A percentile compares a stretch with the other conserved stretches of the same genome.
Conservation (phyloP, 1,139 yeast genomes). For the Geotrichum cucujoidarum region DNA sequence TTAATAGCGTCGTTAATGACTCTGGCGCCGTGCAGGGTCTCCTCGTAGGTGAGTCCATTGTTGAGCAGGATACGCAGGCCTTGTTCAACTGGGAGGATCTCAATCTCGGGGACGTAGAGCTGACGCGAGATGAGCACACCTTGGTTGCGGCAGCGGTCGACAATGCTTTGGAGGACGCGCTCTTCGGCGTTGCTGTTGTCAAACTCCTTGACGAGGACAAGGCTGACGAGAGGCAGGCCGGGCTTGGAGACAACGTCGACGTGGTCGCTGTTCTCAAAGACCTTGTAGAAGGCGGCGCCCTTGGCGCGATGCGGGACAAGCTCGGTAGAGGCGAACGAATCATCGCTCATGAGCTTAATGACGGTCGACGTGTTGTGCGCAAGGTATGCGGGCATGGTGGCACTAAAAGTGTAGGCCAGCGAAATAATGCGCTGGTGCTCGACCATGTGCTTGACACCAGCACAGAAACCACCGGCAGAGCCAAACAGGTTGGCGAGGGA, state of each 20-base stretch:
- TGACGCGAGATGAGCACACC: constrained; percentile 66
- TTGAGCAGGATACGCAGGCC: constrained; percentile 61
- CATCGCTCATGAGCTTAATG: constrained; percentile 35
- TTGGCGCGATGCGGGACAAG: constrained; percentile 39
- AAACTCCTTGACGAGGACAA: constrained; percentile 40
- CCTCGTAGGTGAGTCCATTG: constrained; percentile 50
- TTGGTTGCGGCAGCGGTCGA: constrained; percentile 48
- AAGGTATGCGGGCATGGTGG: constrained; percentile 88
- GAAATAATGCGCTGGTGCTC: constrained; percentile 91
- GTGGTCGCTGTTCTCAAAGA: constrained; percentile 38
- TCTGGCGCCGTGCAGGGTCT: constrained; percentile 30
- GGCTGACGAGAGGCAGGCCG: constrained; percentile 63
- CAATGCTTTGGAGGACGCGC: constrained; percentile 49
- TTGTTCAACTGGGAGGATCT: constrained; percentile 65
- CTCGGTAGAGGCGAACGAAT: constrained; percentile 32
- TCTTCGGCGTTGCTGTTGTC: constrained; percentile 37
- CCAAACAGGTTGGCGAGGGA: constrained; percentile 79
- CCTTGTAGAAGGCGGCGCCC: constrained; percentile 37
- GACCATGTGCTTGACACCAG: constrained; percentile 78
- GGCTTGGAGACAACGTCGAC: constrained; percentile 54
- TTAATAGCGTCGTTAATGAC: constrained; percentile 13
- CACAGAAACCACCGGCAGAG: constrained; percentile 93
- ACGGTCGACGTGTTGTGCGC: constrained; percentile 69
- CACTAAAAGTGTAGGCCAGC: constrained; percentile 86
- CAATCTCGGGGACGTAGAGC: constrained; percentile 66